Conservation (phyloP, 2,329 filamentous ascomycete genomes). For the Neonectria magnoliae region DNA sequence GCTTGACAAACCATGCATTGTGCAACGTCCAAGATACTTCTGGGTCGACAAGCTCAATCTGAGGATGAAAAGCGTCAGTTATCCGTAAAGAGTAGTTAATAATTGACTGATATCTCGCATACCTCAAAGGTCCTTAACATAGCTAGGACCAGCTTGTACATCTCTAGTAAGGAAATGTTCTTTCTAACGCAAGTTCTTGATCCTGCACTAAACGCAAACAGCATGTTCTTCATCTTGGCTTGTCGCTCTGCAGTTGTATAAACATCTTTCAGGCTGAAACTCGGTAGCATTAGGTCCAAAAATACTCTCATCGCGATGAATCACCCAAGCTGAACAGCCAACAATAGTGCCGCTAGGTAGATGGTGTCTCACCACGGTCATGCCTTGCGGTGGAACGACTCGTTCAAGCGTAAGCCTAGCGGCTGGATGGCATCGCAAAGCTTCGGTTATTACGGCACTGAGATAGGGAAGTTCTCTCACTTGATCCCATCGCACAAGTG, state of each 20-base stretch:
- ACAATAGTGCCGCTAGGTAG: conserved; percentile 77
- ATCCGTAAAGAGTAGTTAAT: not conserved
- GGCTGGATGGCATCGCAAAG: conserved; percentile 79
- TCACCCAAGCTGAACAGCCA: conserved; percentile 78
- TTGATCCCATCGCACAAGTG: conserved; percentile 74
- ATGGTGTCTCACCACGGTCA: conserved; percentile 67
- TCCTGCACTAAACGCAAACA: conserved; percentile 73
- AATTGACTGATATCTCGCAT: not conserved
- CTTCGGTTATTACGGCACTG: conserved; percentile 80
- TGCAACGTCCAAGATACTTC: conserved; percentile 6
- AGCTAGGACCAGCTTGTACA: conserved; percentile 68
- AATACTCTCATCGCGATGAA: conserved; percentile 73
- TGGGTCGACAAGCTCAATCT: conserved; percentile 64
- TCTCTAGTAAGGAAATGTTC: conserved; percentile 69
- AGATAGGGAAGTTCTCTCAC: conserved; percentile 77
- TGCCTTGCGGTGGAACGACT: conserved; percentile 71
- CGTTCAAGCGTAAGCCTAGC: conserved; percentile 77
- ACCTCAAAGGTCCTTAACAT: conserved; percentile 22
- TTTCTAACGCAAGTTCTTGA: conserved; percentile 75
- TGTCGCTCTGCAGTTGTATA: conserved; percentile 55
- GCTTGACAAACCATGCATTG: conserved; percentile 25
- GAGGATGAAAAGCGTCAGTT: not conserved
- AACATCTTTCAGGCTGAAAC: conserved; percentile 76
- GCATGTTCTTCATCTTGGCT: conserved; percentile 25
- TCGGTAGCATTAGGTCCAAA: conserved; percentile 73